These are phyloP conservation scores for Ceratobasidium theobromae DNA, from an alignment of 1,284 basidiomycete species.

Conservation along the genomic window DNA sequence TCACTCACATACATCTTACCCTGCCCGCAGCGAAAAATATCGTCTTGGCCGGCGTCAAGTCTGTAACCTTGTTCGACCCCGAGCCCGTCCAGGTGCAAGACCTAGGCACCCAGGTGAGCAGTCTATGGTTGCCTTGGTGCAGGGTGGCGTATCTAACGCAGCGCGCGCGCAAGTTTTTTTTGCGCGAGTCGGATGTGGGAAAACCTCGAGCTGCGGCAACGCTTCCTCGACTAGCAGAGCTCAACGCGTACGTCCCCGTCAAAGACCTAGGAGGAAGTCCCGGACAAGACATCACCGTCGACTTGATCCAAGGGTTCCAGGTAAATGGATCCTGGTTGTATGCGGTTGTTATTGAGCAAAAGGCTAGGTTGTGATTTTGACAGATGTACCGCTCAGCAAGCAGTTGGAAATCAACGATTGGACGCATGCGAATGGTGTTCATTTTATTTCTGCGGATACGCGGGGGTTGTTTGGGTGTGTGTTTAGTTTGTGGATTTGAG, in stretches of 20 bases:
- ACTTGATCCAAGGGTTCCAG: conserved; percentile 85
- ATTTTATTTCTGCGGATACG: conserved; percentile 91
- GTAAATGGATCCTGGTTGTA: conserved; percentile 49
- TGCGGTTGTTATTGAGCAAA: conserved; percentile 8
- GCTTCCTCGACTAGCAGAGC: conserved; percentile 86
- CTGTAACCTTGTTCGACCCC: conserved; percentile 95
- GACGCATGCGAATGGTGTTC: conserved; percentile 84
- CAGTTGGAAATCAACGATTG: conserved; percentile 96
- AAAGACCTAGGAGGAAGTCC: conserved; percentile 69
- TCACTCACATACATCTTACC: conserved; percentile 13
- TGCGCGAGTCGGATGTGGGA: conserved; percentile 85
- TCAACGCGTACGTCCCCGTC: conserved; percentile 97
- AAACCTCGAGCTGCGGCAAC: conserved; percentile 86
- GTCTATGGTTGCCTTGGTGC: conserved; percentile 4
- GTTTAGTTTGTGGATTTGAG: background rate
- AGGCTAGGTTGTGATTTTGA: conserved; percentile 82
- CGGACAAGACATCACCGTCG: conserved; percentile 73
- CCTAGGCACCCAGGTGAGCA: conserved; percentile 83
- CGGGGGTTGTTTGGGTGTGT: conserved; percentile 91
- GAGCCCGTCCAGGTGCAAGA: conserved; percentile 84
- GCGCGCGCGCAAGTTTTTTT: conserved; percentile 74
- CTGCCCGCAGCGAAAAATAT: conserved; percentile 95
- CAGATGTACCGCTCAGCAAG: conserved; percentile 73
- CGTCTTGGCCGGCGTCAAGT: conserved; percentile 95
- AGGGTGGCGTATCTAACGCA: background rate